Evolutionary conservation across 2,329 filamentous ascomycete species (phyloP).

Genomic region (Elsinoe australis): DNA sequence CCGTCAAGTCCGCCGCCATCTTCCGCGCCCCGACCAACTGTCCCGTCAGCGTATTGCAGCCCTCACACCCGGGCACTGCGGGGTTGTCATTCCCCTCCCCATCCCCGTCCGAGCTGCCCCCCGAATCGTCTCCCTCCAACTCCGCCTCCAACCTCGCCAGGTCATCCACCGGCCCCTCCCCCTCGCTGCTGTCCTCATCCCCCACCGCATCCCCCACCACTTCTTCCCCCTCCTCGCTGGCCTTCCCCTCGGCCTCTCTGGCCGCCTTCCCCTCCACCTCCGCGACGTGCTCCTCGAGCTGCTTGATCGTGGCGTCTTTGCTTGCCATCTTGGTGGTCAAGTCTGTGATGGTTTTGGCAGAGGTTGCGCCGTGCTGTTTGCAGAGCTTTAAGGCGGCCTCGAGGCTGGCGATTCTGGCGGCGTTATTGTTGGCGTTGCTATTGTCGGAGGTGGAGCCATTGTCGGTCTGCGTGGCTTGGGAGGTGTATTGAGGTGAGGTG

Average conservation of each 20-base stretch:
- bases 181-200: neutral
- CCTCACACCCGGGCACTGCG: too few relatives aligned
- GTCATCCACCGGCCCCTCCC: neutral
- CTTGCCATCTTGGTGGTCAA: neutral
- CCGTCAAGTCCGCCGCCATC: too few relatives aligned
- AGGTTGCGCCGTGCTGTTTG: neutral
- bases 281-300: conserved; percentile 4
- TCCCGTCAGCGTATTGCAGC: too few relatives aligned
- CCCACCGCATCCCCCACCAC: too few relatives aligned
- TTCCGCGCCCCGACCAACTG: too few relatives aligned
- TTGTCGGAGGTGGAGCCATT: too few relatives aligned
- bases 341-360: neutral
- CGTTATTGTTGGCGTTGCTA: neutral
- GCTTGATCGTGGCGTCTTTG: neutral
- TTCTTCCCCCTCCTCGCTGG: neutral
- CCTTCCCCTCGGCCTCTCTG: neutral
- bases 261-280: neutral
- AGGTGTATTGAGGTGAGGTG: too few relatives aligned
- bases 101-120: too few relatives aligned
- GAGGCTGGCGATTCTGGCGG: neutral
- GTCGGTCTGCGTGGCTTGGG: too few relatives aligned
- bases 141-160: too few relatives aligned
- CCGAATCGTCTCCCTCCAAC: too few relatives aligned
- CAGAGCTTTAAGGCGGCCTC: conserved; percentile 6
- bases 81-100: too few relatives aligned